phyloP scores from a whole-genome alignment of 75 land plant species.

The Sequoia sempervirens region DNA sequence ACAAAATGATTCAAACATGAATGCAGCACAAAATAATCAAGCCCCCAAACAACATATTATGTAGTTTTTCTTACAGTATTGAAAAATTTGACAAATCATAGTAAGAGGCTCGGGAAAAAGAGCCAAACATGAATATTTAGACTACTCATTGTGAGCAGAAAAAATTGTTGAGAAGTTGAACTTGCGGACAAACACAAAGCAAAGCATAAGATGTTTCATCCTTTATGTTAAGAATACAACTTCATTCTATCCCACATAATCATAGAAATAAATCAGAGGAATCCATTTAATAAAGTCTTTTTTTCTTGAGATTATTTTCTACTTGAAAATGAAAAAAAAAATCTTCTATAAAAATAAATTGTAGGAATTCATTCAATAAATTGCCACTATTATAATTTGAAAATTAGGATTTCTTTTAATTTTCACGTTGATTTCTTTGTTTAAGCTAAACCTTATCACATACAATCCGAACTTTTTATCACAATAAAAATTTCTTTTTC shows the following conservation, averaged over 20 bases:
- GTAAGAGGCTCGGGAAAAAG: not conserved
- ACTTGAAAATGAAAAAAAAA: not conserved
- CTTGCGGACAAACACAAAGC: slow-evolving; percentile 38
- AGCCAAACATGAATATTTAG: not conserved
- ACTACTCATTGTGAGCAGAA: slow-evolving; percentile 70
- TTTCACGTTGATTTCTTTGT: not conserved
- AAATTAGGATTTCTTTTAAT: not conserved
- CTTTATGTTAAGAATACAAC: not conserved
- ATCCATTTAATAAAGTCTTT: not conserved
- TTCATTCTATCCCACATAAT: not conserved
- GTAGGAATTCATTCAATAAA: not conserved
- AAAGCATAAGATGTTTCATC: not conserved
- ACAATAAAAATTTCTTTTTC: not conserved
- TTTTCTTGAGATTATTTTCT: not conserved
- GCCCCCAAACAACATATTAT: not conserved
- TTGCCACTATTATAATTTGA: not conserved
- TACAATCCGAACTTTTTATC: not conserved
- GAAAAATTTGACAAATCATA: not conserved
- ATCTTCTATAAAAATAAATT: not conserved
- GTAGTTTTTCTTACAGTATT: not conserved
- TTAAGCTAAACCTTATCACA: not conserved
- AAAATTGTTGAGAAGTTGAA: slow-evolving; percentile 84
- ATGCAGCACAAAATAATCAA: not conserved
- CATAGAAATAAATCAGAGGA: no score
- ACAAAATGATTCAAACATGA: not conserved